A percentile compares a stretch with the other conserved stretches of the same genome.
phyloP scores from a whole-genome alignment of 73 alveolate species.

The Tetrahymena malaccensis region DNA sequence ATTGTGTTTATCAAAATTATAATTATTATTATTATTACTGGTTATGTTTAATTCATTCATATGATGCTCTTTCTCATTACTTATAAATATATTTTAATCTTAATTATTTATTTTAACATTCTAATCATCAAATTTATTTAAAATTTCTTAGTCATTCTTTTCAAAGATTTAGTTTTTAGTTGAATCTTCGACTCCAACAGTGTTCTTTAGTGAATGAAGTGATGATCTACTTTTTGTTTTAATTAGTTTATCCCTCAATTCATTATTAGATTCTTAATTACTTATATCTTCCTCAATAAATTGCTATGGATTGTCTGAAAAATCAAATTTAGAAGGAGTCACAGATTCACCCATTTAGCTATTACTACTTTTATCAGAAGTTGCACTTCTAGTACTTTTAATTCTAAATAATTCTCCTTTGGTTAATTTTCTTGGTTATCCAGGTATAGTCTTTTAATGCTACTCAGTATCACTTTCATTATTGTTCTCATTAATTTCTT shows the following conservation, averaged over 20 bases:
- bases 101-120: too few relatives aligned
- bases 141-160: not conserved
- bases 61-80: not conserved
- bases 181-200: not conserved
- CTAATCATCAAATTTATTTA: not conserved
- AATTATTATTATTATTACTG: not conserved
- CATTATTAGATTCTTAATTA: not conserved
- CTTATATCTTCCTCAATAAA: not conserved
- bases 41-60: too few relatives aligned
- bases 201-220: not conserved
- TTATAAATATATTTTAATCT: too few relatives aligned
- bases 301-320: not conserved
- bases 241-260: not conserved
- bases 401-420: not conserved
- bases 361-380: not conserved
- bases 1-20: not conserved
- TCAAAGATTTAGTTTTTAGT: not conserved
- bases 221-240: not conserved
- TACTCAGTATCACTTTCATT: not conserved
- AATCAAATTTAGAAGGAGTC: not conserved
- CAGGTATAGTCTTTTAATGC: not conserved
- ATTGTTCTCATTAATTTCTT: not conserved
- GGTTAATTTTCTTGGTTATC: not conserved
- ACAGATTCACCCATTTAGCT: not conserved
- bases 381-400: not conserved